Evolutionary conservation across 495 filamentous ascomycete species (phyloP).

Genomic region (Trichoderma parareesei): DNA sequence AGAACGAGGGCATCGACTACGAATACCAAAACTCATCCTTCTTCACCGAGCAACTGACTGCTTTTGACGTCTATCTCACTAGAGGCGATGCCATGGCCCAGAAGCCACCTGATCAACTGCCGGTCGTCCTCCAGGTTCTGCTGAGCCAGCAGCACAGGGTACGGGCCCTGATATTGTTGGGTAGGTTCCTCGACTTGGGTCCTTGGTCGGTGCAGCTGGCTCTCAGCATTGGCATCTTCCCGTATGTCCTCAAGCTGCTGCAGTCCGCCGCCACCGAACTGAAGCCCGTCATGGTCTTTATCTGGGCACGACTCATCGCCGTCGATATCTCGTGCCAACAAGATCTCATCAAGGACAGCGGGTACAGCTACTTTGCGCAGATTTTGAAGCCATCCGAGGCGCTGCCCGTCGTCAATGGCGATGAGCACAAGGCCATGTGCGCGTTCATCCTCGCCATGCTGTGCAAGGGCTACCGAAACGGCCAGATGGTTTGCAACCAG

Average conservation of each 20-base stretch:
- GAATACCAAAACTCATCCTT: constrained; percentile 93
- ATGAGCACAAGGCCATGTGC: constrained; percentile 97
- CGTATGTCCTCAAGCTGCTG: constrained; percentile 90
- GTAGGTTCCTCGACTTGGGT: constrained; percentile 88
- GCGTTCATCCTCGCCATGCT: constrained; percentile 96
- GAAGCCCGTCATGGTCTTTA: constrained; percentile 99
- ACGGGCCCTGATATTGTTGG: constrained; percentile 85
- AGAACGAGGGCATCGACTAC: constrained; percentile 66
- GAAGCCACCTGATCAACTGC: constrained; percentile 85
- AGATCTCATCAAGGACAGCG: constrained; percentile 91
- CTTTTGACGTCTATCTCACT: constrained; percentile 93
- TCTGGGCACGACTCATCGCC: constrained; percentile 94
- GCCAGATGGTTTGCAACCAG: constrained; percentile 77
- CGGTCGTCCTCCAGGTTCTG: constrained; percentile 91
- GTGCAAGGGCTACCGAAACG: constrained; percentile 85
- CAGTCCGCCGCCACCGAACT: constrained; percentile 92
- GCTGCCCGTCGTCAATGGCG: constrained; percentile 75
- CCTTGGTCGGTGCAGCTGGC: constrained; percentile 97
- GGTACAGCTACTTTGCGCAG: constrained; percentile 89
- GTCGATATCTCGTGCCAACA: constrained; percentile 89
- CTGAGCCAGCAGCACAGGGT: constrained; percentile 91
- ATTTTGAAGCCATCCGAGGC: constrained; percentile 77
- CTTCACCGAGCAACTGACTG: constrained; percentile 94
- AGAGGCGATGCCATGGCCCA: constrained; percentile 74
- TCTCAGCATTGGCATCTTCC: constrained; percentile 95